A percentile compares a stretch with the other conserved stretches of the same genome.
These are phyloP conservation scores for Leccinum sublutescens DNA, from an alignment of 768 basidiomycete genomes.

Conservation along the genomic window DNA sequence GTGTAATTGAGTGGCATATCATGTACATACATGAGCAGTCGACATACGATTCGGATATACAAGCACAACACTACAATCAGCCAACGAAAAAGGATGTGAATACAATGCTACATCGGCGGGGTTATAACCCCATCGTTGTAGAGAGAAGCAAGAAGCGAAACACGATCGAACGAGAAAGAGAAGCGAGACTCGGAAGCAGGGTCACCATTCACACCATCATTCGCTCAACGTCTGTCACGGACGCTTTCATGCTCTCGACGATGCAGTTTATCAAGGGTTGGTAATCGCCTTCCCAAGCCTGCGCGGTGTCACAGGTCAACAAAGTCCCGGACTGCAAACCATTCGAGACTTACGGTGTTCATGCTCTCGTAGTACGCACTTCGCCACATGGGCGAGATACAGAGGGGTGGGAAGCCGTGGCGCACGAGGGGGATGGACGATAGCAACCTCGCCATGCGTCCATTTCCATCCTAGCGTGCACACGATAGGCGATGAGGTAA, in stretches of 20 bases:
- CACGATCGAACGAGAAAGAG: background rate
- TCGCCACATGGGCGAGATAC: conserved; percentile 25
- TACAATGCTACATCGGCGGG: background rate
- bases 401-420: conserved; percentile 33
- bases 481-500: background rate
- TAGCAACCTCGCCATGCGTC: conserved; percentile 34
- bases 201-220: conserved; percentile 25
- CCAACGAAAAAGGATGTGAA: background rate
- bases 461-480: conserved; percentile 32
- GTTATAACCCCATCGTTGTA: background rate
- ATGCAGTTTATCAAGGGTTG: conserved; percentile 33
- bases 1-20: background rate
- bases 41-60: background rate
- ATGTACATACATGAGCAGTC: background rate
- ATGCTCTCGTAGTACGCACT: conserved; percentile 31
- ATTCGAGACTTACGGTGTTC: conserved; percentile 28
- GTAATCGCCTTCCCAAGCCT: conserved; percentile 37
- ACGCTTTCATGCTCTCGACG: conserved; percentile 25
- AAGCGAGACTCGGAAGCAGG: background rate
- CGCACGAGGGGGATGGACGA: conserved; percentile 37
- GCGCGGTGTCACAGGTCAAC: background rate
- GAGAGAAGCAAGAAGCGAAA: background rate
- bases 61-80: background rate
- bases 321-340: too few species aligned
- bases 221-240: conserved; percentile 29